Percentiles rank a stretch among this genome's conserved stretches.
phyloP scores from a whole-genome alignment of 176 grass and related monocot species.

The Ananas comosus region DNA sequence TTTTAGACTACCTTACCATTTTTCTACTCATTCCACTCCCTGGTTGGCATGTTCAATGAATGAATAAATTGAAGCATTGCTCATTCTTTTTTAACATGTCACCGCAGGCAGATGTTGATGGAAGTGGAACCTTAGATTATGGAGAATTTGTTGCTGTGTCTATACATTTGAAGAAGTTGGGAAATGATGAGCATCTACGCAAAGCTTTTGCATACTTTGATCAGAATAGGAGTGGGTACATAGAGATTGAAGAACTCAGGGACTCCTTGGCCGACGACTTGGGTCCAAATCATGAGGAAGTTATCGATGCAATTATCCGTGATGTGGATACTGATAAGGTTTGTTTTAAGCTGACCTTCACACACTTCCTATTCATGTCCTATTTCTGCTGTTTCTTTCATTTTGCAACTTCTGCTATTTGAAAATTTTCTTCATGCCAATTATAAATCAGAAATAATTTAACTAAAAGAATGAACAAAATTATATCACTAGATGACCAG shows the following conservation, averaged over 20 bases:
- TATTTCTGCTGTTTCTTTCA: background rate
- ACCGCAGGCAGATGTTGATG: constrained; percentile 62
- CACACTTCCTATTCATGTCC: background rate
- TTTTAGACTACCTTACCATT: no score
- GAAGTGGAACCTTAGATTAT: constrained; percentile 65
- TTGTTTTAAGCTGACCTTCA: constrained; percentile 15
- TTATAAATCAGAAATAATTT: no score
- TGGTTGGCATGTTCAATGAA: no score
- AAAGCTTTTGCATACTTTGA: constrained; percentile 84
- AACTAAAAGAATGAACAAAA: no score
- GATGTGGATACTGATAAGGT: constrained; percentile 92
- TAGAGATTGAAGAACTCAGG: constrained; percentile 86
- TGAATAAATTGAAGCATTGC: background rate
- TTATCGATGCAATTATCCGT: constrained; percentile 58
- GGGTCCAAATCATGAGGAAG: constrained; percentile 53
- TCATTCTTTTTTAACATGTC: background rate
- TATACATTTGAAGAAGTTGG: constrained; percentile 72
- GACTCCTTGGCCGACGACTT: constrained; percentile 56
- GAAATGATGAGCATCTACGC: constrained; percentile 63
- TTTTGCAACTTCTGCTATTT: background rate
- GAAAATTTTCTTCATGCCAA: background rate
- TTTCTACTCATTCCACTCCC: no score
- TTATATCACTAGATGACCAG: no score
- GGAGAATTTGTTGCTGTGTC: constrained; percentile 80
- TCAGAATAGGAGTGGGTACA: constrained; percentile 63